phyloP scores from a whole-genome alignment of 2,329 filamentous ascomycete species.

The Volutella citrinella region DNA sequence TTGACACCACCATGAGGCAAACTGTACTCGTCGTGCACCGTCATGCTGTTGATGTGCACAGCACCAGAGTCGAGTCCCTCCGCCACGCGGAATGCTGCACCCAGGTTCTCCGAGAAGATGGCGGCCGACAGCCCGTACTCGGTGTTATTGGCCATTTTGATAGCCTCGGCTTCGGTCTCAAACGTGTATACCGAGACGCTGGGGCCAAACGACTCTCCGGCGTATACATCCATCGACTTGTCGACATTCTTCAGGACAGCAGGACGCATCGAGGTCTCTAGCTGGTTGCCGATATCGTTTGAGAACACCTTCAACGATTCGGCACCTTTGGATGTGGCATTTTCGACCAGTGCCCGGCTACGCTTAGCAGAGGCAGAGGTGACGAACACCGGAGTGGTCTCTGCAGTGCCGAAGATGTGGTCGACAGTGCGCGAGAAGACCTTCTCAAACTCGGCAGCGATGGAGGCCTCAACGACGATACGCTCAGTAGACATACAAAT shows the following conservation, averaged over 20 bases:
- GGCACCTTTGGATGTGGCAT: conserved; percentile 1
- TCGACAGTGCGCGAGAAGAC: conserved; percentile 2
- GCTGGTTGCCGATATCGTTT: too few species aligned
- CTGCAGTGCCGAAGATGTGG: conserved; percentile 5
- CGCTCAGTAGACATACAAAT: too few species aligned
- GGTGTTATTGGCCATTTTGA: conserved; percentile 74
- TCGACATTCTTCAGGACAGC: conserved; percentile 4
- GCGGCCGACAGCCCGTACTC: conserved; percentile 69
- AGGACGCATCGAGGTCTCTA: conserved; percentile 7
- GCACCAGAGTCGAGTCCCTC: conserved; percentile 59
- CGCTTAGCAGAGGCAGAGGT: conserved; percentile 6
- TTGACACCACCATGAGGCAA: conserved; percentile 63
- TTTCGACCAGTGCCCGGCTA: neutral
- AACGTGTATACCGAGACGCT: conserved; percentile 10
- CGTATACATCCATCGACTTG: conserved; percentile 6
- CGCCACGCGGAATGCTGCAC: conserved; percentile 52
- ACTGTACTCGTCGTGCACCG: conserved; percentile 57
- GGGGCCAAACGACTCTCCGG: conserved; percentile 10
- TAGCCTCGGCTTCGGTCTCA: conserved; percentile 46
- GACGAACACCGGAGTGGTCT: conserved; percentile 5
- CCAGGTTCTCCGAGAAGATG: conserved; percentile 67
- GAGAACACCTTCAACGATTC: too few species aligned
- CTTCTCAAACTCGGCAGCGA: conserved; percentile 5
- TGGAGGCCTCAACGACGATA: conserved; percentile 9
- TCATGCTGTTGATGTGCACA: conserved; percentile 62